phyloP scores from a whole-genome alignment of 2,329 filamentous ascomycete genomes.

The Hymenoscyphus salicellus region DNA sequence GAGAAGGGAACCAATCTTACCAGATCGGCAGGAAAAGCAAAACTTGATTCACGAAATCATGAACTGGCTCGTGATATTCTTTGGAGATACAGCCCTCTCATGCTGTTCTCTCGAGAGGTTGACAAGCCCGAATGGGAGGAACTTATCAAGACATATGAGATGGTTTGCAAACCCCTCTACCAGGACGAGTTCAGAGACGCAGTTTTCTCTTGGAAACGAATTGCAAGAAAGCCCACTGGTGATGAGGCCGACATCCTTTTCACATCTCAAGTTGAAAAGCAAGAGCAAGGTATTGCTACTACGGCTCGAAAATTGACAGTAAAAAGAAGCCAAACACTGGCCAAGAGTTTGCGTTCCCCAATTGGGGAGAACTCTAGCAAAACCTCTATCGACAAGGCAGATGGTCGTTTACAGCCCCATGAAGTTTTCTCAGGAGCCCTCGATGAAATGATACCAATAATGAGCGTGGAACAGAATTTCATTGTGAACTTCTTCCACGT shows the following conservation, averaged over 20 bases:
- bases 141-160: slow-evolving; percentile 76
- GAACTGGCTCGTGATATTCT: slow-evolving; percentile 69
- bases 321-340: slow-evolving; percentile 85
- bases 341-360: slow-evolving; percentile 67
- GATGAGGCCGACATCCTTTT: slow-evolving; percentile 87
- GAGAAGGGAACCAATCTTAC: slow-evolving; percentile 52
- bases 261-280: slow-evolving; percentile 77
- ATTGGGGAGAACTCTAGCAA: slow-evolving; percentile 58
- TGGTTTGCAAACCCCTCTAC: slow-evolving; percentile 72
- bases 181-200: slow-evolving; percentile 79
- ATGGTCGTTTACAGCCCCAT: slow-evolving; percentile 68
- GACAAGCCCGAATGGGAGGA: slow-evolving; percentile 78
- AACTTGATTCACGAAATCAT: slow-evolving; percentile 69
- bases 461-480: slow-evolving; percentile 95
- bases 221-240: slow-evolving; percentile 68
- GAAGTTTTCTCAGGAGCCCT: slow-evolving; percentile 79
- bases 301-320: slow-evolving; percentile 88
- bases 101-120: slow-evolving; percentile 84
- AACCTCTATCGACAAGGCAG: slow-evolving; percentile 54
- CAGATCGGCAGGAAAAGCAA: slow-evolving; percentile 47
- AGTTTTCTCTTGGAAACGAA: slow-evolving; percentile 73
- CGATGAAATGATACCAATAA: slow-evolving; percentile 76
- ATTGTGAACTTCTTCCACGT: slow-evolving; percentile 96
- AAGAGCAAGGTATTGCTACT: slow-evolving; percentile 72
- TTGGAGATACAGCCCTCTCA: slow-evolving; percentile 84